Evolutionary conservation across 2,329 filamentous ascomycete species (phyloP).

Genomic region (Exophiala dermatitidis): DNA sequence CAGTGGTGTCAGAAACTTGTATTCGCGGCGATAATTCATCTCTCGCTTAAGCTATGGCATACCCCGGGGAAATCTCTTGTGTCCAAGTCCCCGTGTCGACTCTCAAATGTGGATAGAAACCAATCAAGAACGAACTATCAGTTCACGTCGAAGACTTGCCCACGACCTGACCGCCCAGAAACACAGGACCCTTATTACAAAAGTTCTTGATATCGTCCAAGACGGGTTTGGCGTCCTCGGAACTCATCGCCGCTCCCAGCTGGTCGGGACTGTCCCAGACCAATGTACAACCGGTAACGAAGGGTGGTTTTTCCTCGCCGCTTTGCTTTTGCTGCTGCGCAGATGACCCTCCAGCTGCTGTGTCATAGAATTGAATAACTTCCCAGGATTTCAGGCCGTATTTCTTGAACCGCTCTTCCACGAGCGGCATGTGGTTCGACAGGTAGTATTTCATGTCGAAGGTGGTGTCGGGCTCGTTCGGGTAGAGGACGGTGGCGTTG

Average conservation of each 20-base stretch:
- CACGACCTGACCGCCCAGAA: conserved; percentile 13
- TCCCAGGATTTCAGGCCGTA: conserved; percentile 35
- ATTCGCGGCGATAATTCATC: too few species aligned
- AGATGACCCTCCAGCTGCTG: conserved; percentile 11
- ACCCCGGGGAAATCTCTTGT: too few species aligned
- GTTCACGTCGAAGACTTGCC: too few species aligned
- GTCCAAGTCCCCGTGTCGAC: too few species aligned
- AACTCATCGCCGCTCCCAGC: conserved; percentile 6
- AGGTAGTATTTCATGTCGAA: conserved; percentile 49
- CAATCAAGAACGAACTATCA: too few species aligned
- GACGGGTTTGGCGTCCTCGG: conserved; percentile 10
- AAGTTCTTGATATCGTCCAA: conserved; percentile 21
- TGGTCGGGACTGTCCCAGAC: conserved; percentile 19
- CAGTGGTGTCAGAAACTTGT: too few species aligned
- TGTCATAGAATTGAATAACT: conserved; percentile 12
- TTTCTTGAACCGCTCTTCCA: conserved; percentile 35
- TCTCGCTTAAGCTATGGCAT: too few species aligned
- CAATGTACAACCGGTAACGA: conserved; percentile 6
- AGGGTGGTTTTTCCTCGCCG: conserved; percentile 6
- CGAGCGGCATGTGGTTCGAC: conserved; percentile 42
- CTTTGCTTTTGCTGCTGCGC: not conserved
- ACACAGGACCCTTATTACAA: conserved; percentile 14
- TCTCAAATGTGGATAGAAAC: too few species aligned
- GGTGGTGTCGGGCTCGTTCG: conserved; percentile 33
- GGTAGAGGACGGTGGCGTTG: conserved; percentile 34